A percentile compares a stretch with the other conserved stretches of the same genome.
These are phyloP conservation scores for Exophiala bonariae DNA, from an alignment of 2,329 filamentous ascomycete genomes.

Conservation along the genomic window DNA sequence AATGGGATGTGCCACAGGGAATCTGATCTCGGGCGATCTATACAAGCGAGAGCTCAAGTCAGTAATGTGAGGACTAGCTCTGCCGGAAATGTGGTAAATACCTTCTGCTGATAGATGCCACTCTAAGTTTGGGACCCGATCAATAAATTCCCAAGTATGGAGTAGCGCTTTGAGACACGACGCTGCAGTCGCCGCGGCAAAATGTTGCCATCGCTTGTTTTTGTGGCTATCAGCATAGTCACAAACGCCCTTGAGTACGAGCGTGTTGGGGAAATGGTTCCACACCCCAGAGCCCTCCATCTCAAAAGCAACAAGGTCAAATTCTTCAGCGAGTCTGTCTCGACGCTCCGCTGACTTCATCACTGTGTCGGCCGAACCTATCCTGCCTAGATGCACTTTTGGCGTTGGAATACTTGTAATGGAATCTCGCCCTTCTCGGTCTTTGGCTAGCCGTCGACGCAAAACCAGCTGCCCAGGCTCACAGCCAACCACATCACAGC, in stretches of 20 bases:
- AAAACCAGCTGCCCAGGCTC: slow-evolving; percentile 16
- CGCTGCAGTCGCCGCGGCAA: slow-evolving; percentile 23
- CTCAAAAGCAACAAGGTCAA: slow-evolving; percentile 27
- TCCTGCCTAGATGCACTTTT: slow-evolving; percentile 37
- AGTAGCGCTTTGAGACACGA: slow-evolving; percentile 22
- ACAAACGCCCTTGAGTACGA: slow-evolving; percentile 26
- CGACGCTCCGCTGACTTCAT: slow-evolving; percentile 41
- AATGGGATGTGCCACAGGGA: slow-evolving; percentile 4
- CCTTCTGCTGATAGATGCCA: not conserved
- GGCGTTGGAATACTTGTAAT: slow-evolving; percentile 19
- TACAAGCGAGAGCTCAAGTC: no score
- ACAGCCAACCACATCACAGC: slow-evolving; percentile 20
- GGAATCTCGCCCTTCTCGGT: slow-evolving; percentile 15
- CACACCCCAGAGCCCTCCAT: slow-evolving; percentile 28
- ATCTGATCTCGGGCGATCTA: not conserved
- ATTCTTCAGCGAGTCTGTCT: slow-evolving; percentile 33
- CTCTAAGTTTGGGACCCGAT: not conserved
- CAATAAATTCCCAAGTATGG: slow-evolving; percentile 2
- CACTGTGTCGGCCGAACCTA: slow-evolving; percentile 43
- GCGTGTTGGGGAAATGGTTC: slow-evolving; percentile 16
- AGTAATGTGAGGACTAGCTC: no score
- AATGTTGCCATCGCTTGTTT: slow-evolving; percentile 21
- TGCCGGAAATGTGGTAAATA: no score
- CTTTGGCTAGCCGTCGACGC: slow-evolving; percentile 16
- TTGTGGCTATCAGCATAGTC: slow-evolving; percentile 29